phyloP scores from a whole-genome alignment of 192 early-diverging fungal genomes.

The Dispira parvispora region DNA sequence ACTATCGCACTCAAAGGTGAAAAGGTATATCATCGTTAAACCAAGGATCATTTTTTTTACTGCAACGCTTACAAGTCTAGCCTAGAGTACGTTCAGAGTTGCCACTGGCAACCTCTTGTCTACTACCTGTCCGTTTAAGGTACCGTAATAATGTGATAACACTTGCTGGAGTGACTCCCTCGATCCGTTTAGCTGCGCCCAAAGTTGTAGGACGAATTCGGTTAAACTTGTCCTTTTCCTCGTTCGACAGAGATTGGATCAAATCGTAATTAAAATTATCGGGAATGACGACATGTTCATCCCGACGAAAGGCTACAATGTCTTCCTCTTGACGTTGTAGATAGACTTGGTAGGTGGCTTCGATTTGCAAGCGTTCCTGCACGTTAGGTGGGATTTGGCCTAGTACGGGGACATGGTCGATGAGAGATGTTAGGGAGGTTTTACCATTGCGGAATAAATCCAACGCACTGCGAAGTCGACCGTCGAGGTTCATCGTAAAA shows the following conservation, averaged over 20 bases:
- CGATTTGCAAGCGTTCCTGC: conserved; percentile 36
- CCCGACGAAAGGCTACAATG: conserved; percentile 39
- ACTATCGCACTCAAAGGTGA: neutral
- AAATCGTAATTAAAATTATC: conserved; percentile 45
- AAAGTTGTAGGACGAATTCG: conserved; percentile 32
- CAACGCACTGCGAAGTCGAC: conserved; percentile 20
- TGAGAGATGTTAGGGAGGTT: conserved; percentile 4
- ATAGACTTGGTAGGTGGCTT: conserved; percentile 49
- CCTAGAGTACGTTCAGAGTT: neutral
- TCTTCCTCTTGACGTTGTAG: conserved; percentile 45
- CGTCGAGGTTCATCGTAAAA: conserved; percentile 20
- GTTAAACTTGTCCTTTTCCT: conserved; percentile 34
- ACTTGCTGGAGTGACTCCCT: conserved; percentile 62
- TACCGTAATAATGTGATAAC: conserved; percentile 49
- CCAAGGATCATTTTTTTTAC: neutral
- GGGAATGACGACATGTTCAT: conserved; percentile 45
- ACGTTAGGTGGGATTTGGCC: conserved; percentile 29
- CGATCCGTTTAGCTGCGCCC: conserved; percentile 59
- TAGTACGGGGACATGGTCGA: conserved; percentile 35
- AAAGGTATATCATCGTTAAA: neutral
- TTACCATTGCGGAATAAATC: conserved; percentile 27
- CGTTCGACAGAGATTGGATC: conserved; percentile 34
- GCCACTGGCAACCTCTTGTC: neutral
- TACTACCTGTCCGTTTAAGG: conserved; percentile 18
- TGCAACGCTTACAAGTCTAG: neutral